phyloP scores from a whole-genome alignment of 306 rosid genomes.

The Glycine latifolia region DNA sequence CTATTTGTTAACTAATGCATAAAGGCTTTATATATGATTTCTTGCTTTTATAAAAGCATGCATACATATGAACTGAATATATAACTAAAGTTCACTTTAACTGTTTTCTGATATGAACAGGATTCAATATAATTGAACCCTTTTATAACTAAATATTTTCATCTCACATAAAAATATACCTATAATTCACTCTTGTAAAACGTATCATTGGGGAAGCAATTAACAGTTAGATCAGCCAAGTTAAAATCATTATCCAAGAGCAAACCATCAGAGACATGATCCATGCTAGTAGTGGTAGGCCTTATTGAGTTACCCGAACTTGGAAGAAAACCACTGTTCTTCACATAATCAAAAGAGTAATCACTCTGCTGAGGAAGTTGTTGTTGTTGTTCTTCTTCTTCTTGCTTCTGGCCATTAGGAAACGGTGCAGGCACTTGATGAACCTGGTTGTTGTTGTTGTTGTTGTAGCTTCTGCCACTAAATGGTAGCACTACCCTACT shows the following conservation, averaged over 20 bases:
- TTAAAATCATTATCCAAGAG: constrained; percentile 46
- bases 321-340: constrained; percentile 30
- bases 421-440: constrained; percentile 40
- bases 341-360: constrained; percentile 40
- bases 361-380: constrained; percentile 32
- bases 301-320: background rate
- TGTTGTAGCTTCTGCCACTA: constrained; percentile 19
- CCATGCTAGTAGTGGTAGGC: constrained; percentile 38
- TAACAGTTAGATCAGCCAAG: constrained; percentile 47
- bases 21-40: background rate
- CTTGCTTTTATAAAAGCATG: constrained; percentile 16
- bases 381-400: constrained; percentile 15
- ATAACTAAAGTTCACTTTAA: background rate
- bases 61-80: constrained; percentile 34
- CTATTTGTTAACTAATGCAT: constrained; percentile 9
- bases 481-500: constrained; percentile 10
- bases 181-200: constrained; percentile 10
- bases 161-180: constrained; percentile 35
- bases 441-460: constrained; percentile 15
- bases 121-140: constrained; percentile 7
- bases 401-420: constrained; percentile 40
- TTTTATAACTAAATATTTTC: constrained; percentile 27
- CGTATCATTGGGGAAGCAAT: constrained; percentile 47
- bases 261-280: constrained; percentile 45
- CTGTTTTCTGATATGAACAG: constrained; percentile 15